These are phyloP conservation scores for Lagenaria siceraria DNA, from an alignment of 306 rosid species.

Conservation along the genomic window DNA sequence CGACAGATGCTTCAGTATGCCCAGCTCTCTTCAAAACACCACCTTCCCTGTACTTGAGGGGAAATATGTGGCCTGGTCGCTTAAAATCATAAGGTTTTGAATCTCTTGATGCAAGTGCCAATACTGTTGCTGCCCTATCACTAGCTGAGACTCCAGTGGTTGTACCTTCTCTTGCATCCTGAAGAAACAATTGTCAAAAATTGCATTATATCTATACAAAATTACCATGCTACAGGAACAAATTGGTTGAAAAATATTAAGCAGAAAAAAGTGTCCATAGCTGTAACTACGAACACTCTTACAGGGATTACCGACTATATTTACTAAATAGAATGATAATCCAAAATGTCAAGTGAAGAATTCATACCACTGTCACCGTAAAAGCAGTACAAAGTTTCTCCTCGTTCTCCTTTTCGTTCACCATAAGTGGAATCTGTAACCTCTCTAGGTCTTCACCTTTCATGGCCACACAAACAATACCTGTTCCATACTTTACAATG, in stretches of 20 bases:
- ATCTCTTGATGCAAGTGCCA: constrained; percentile 74
- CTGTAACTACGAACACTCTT: neutral
- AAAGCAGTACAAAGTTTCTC: constrained; percentile 70
- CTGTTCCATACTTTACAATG: constrained; percentile 77
- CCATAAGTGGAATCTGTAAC: constrained; percentile 71
- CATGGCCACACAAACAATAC: constrained; percentile 80
- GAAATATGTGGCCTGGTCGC: constrained; percentile 92
- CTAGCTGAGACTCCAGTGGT: constrained; percentile 86
- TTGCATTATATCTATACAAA: neutral
- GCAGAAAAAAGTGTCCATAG: neutral
- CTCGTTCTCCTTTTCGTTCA: constrained; percentile 49
- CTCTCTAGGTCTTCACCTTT: constrained; percentile 63
- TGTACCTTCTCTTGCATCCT: constrained; percentile 82
- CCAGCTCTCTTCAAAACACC: constrained; percentile 95
- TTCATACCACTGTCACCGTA: constrained; percentile 71
- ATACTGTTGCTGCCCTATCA: constrained; percentile 75
- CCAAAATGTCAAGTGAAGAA: neutral
- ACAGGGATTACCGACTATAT: neutral
- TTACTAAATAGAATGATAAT: neutral
- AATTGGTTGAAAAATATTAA: neutral
- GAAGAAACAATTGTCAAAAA: neutral
- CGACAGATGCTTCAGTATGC: constrained; percentile 93
- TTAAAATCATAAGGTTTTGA: constrained; percentile 80
- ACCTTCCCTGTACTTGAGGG: constrained; percentile 77
- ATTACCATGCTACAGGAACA: neutral